These are phyloP conservation scores for Penicillium sp. DNA, from an alignment of 2,329 filamentous ascomycete species.

Conservation along the genomic window DNA sequence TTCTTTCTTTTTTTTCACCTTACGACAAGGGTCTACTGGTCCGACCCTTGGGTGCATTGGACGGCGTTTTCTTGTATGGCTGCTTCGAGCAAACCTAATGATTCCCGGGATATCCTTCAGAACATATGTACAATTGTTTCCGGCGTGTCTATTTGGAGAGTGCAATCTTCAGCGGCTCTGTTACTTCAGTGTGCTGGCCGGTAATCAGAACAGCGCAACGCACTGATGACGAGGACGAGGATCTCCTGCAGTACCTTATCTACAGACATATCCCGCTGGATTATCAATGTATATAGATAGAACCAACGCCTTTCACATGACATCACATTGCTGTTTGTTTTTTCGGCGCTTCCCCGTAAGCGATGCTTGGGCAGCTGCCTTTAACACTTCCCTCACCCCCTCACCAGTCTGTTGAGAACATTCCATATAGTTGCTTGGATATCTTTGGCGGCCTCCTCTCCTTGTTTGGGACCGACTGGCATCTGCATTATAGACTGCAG, in stretches of 20 bases:
- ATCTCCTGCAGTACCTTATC: neutral
- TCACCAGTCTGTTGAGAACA: neutral
- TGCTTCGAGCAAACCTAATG: constrained; percentile 20
- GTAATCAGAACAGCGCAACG: neutral
- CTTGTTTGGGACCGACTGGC: neutral
- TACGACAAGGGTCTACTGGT: constrained; percentile 23
- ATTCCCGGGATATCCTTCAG: constrained; percentile 25
- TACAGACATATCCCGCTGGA: neutral
- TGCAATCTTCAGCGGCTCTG: neutral
- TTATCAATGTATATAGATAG: neutral
- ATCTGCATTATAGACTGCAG: neutral
- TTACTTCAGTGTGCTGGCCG: neutral
- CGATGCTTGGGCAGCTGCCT: no score
- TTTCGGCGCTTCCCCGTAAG: neutral
- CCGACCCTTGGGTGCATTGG: constrained; percentile 39
- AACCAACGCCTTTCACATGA: neutral
- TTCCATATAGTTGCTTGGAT: neutral
- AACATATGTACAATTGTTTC: constrained; percentile 19
- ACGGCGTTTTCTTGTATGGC: constrained; percentile 37
- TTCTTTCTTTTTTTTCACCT: constrained; percentile 19
- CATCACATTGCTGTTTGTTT: neutral
- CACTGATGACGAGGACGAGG: neutral
- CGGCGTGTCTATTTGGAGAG: neutral
- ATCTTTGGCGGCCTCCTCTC: neutral
- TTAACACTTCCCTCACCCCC: no score